Evolutionary conservation across 495 filamentous ascomycete genomes (phyloP), one percentile per base, ranked within the genome.

Genomic region (Aspergillus homomorphus): DNA sequence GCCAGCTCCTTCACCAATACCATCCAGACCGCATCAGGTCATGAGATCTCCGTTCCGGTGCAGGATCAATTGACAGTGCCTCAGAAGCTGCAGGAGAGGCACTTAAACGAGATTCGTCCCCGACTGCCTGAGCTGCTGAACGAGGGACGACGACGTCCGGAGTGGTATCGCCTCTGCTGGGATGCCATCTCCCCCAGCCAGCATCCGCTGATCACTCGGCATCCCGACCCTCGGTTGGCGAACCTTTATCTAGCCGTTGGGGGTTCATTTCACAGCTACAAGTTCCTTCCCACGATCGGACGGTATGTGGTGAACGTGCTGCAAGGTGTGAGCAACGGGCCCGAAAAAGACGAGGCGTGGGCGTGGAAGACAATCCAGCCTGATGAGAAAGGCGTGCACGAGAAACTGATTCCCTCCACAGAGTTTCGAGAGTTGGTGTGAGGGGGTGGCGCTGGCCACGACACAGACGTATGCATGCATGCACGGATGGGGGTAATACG

Each of bases 251-350:
- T 83, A 7, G 79, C 78, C 0, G 73, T 75, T 3, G 76, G 75
- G 5, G 80, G 80, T 0, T 75, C 74, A 6, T 77, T 73, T 15
- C 80, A 79, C 62, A 73, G 71, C 46, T 86, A 78, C 67, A 86
- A 86, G 62, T 86, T 86, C 65, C 69, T 85, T 24, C 83, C 83
- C 0, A 77, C 76, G 7, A 69, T 86, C 56, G 83, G 83, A 6
- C 72, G 78, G 38, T 84, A 86, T 64, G 79, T 86, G 3, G 73
- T 77, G 1, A 66, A 80, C 49, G 72, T 84, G 74, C 64, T 87
- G 10, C 54, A 66, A 22, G 66, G 64, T 0, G 42, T 45, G 18
- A 58, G 63, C 42, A 73, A 72, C 49, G 72, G 69, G 0, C 49
- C 53, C 7, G 66, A 67, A 52, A 72, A 67, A 50, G 70, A 72